These are phyloP conservation scores for Henckelia pumila DNA, from an alignment of 257 asterid genomes.

Conservation along the genomic window DNA sequence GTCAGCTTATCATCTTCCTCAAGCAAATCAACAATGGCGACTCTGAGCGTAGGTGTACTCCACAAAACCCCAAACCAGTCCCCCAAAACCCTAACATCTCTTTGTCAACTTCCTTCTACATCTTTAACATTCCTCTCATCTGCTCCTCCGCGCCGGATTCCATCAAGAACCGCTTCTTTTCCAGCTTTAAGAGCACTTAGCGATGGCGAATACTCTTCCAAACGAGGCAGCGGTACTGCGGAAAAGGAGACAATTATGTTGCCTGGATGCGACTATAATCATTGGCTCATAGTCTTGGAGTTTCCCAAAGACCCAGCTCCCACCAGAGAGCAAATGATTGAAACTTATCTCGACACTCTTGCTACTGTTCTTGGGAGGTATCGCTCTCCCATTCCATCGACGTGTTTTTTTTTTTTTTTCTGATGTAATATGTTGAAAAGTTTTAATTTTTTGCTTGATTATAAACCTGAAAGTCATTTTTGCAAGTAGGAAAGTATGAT, in stretches of 20 bases:
- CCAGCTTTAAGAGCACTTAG: conserved; percentile 53
- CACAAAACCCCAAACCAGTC: conserved; percentile 50
- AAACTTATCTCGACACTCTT: conserved; percentile 84
- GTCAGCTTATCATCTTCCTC: background rate
- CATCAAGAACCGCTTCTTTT: conserved; percentile 37
- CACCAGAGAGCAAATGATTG: conserved; percentile 96
- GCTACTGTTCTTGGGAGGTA: conserved; percentile 97
- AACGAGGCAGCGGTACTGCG: conserved; percentile 51
- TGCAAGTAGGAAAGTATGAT: no score
- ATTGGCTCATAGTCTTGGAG: conserved; percentile 97
- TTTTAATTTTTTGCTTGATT: no score
- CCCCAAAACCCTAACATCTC: conserved; percentile 34
- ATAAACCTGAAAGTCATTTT: no score
- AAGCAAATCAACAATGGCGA: conserved; percentile 38
- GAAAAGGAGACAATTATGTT: conserved; percentile 85
- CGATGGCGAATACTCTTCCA: conserved; percentile 60
- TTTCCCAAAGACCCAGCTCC: conserved; percentile 98
- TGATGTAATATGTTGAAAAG: no score
- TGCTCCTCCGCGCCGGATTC: conserved; percentile 33
- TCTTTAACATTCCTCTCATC: conserved; percentile 43
- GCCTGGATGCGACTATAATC: conserved; percentile 97
- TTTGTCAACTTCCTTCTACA: conserved; percentile 36
- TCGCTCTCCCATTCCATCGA: background rate
- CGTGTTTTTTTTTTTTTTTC: background rate
- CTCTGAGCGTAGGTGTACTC: conserved; percentile 43